phyloP scores from a whole-genome alignment of 2,329 filamentous ascomycete genomes.

The Exophiala calicioides region DNA sequence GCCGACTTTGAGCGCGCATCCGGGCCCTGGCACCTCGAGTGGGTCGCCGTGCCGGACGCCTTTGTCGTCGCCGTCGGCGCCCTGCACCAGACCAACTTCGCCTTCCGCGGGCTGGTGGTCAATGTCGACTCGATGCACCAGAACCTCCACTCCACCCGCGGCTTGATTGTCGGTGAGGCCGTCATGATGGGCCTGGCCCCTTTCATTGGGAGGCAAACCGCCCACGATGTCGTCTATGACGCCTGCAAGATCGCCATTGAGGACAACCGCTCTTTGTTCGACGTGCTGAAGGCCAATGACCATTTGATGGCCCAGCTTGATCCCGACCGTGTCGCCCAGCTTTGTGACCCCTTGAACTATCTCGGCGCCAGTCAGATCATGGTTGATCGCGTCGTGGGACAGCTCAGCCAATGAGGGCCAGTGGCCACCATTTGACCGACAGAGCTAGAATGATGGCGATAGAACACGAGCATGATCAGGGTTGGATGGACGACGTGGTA shows the following conservation, averaged over 20 bases:
- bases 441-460: too few species aligned
- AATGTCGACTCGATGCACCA: conserved; percentile 51
- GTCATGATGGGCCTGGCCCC: conserved; percentile 64
- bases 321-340: conserved; percentile 51
- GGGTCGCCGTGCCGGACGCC: conserved; percentile 56
- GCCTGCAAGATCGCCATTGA: conserved; percentile 56
- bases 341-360: conserved; percentile 58
- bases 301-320: conserved; percentile 48
- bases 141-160: conserved; percentile 54
- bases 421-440: too few species aligned
- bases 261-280: conserved; percentile 44
- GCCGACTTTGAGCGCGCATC: conserved; percentile 60
- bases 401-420: too few species aligned
- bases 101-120: conserved; percentile 54
- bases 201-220: conserved; percentile 53
- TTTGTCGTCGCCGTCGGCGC: conserved; percentile 57
- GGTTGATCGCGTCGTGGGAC: too few species aligned
- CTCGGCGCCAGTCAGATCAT: conserved; percentile 32
- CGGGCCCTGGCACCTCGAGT: conserved; percentile 62
- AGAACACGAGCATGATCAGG: too few species aligned
- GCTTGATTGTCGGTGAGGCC: conserved; percentile 59
- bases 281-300: conserved; percentile 42
- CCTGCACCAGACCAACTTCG: conserved; percentile 57
- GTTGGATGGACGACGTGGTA: too few species aligned
- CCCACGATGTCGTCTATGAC: conserved; percentile 59